Percentiles rank a stretch among this genome's conserved stretches.
Evolutionary conservation across 2,329 filamentous ascomycete species (phyloP).

Genomic region (Annulohypoxylon truncatum): DNA sequence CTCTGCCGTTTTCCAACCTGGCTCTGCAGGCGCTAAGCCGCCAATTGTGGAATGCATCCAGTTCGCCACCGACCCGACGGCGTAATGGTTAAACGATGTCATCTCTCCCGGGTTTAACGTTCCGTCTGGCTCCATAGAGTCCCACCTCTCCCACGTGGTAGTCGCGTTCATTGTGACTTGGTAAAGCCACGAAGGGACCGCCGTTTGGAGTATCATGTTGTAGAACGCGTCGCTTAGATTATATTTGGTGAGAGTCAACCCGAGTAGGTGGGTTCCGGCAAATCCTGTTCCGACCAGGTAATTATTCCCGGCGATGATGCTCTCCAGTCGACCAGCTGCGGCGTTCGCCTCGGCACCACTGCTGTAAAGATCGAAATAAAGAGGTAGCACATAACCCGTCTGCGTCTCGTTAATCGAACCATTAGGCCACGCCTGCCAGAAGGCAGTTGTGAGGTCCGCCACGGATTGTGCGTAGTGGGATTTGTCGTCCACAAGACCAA

Average conservation of each 20-base stretch:
- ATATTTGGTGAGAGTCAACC: constrained; percentile 48
- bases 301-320: constrained; percentile 50
- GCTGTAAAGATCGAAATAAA: constrained; percentile 54
- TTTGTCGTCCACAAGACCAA: constrained; percentile 49
- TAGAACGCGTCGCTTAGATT: constrained; percentile 54
- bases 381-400: constrained; percentile 54
- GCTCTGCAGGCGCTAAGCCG: constrained; percentile 54
- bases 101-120: constrained; percentile 59
- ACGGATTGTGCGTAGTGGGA: constrained; percentile 41
- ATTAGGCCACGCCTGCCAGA: constrained; percentile 48
- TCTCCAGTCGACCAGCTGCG: constrained; percentile 47
- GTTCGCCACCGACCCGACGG: constrained; percentile 60
- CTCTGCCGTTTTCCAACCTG: constrained; percentile 55
- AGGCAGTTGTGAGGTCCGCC: constrained; percentile 42
- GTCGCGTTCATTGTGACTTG: constrained; percentile 60
- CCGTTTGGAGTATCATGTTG: constrained; percentile 60
- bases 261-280: constrained; percentile 57
- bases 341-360: constrained; percentile 32
- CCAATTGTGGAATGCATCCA: constrained; percentile 60
- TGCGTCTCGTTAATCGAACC: constrained; percentile 55
- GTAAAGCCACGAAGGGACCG: constrained; percentile 61
- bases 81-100: constrained; percentile 64
- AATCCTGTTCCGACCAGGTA: constrained; percentile 58
- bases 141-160: constrained; percentile 65
- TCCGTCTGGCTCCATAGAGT: constrained; percentile 58